These are phyloP conservation scores for Corylus americana DNA, from an alignment of 306 rosid species.

Conservation along the genomic window DNA sequence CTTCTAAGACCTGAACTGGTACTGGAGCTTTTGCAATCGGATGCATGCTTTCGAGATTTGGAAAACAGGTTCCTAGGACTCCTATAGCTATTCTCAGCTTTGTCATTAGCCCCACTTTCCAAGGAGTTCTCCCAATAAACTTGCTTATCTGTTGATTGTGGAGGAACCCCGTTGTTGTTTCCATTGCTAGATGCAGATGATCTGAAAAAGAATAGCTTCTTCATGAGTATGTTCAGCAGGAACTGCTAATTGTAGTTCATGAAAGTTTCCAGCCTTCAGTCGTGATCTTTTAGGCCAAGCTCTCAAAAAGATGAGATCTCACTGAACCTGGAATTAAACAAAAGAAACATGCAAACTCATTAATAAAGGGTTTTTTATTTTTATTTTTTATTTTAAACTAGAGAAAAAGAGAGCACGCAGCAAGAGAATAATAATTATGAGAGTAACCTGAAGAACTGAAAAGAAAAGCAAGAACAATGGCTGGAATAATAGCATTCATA, in stretches of 20 bases:
- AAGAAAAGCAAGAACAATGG: background rate
- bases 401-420: background rate
- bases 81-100: conserved; percentile 44
- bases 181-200: conserved; percentile 68
- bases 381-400: background rate
- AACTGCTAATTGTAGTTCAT: conserved; percentile 36
- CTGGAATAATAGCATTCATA: background rate
- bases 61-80: conserved; percentile 50
- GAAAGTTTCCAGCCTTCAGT: conserved; percentile 23
- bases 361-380: background rate
- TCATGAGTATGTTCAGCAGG: conserved; percentile 51
- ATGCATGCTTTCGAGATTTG: conserved; percentile 56
- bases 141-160: conserved; percentile 52
- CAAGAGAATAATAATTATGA: background rate
- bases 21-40: conserved; percentile 49
- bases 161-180: conserved; percentile 42
- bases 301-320: conserved; percentile 26
- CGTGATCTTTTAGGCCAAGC: conserved; percentile 27
- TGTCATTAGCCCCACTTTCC: conserved; percentile 41
- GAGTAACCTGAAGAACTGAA: background rate
- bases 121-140: conserved; percentile 51
- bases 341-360: conserved; percentile 2
- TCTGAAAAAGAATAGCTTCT: conserved; percentile 82
- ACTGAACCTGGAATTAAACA: conserved; percentile 32
- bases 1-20: conserved; percentile 67